Conservation (phyloP, 164 flowering plant species). For the Vitis vinifera region ASM3070453v1 NC_081813.1:2107001-2107500, state of each 20-base stretch:
- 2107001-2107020: not conserved
- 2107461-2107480: not conserved
- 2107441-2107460: not conserved
- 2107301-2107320: not conserved
- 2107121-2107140: constrained; percentile 74
- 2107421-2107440: not conserved
- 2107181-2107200: constrained; percentile 66
- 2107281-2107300: constrained; percentile 29
- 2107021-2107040: not conserved
- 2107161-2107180: constrained; percentile 85
- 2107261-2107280: constrained; percentile 97
- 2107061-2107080: constrained; percentile 9
- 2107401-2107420: not conserved
- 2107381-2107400: not conserved
- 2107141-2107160: constrained; percentile 65
- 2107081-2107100: constrained; percentile 96
- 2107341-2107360: too few relatives aligned
- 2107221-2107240: constrained; percentile 94
- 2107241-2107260: constrained; percentile 93
- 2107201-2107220: constrained; percentile 98
- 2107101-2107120: constrained; percentile 97
- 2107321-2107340: not conserved
- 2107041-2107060: too few relatives aligned
- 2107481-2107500: not conserved
- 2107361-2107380: not conserved